Evolutionary conservation across 1,139 yeast genomes (phyloP).

Genomic region (Kurtzmaniella natalensis): DNA sequence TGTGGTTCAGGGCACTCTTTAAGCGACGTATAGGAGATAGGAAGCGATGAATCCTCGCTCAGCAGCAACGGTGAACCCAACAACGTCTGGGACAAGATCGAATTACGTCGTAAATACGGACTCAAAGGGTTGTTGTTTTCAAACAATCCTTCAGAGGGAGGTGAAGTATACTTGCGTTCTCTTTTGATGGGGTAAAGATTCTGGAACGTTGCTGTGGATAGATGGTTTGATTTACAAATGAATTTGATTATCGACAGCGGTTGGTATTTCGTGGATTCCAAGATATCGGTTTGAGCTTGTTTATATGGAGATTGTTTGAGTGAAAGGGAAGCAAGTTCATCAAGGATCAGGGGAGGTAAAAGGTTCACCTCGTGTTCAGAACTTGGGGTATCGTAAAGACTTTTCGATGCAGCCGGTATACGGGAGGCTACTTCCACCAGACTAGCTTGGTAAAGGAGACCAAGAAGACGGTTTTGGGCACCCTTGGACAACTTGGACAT

Average conservation of each 20-base stretch:
- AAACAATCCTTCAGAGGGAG: not conserved
- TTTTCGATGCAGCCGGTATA: constrained; percentile 23
- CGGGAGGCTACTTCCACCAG: constrained; percentile 26
- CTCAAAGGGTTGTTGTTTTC: too few relatives aligned
- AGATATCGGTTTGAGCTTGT: constrained; percentile 22
- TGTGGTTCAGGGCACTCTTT: too few relatives aligned
- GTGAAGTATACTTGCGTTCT: constrained; percentile 19
- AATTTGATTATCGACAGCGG: constrained; percentile 32
- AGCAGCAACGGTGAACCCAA: too few relatives aligned
- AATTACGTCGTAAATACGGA: too few relatives aligned
- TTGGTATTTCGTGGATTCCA: constrained; percentile 8
- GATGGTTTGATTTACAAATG: constrained; percentile 31
- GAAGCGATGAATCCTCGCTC: too few relatives aligned
- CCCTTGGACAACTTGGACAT: constrained; percentile 15
- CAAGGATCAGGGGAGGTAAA: constrained; percentile 19
- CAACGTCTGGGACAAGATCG: too few relatives aligned
- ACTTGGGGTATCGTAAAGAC: constrained; percentile 20
- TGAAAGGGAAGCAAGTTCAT: constrained; percentile 25
- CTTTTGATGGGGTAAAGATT: constrained; percentile 30
- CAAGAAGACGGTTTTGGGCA: constrained; percentile 26
- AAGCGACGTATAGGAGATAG: too few relatives aligned
- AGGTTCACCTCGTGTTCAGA: not conserved
- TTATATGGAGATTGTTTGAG: constrained; percentile 29
- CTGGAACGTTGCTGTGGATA: constrained; percentile 34
- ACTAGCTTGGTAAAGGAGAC: constrained; percentile 27